phyloP scores from a whole-genome alignment of 345 rosid genomes.

The Eutrema japonicum region DNA sequence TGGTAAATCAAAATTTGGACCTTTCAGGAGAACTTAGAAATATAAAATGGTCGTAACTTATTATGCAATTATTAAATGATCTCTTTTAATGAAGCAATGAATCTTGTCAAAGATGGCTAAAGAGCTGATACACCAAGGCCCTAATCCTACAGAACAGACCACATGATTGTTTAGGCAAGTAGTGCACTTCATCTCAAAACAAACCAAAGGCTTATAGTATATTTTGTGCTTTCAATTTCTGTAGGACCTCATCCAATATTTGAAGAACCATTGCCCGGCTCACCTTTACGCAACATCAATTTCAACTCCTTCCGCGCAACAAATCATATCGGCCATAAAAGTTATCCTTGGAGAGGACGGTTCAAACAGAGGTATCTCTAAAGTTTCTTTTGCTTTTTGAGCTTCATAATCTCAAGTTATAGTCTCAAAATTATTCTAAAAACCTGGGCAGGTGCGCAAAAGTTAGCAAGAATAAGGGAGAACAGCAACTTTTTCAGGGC shows the following conservation, averaged over 20 bases:
- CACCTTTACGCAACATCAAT: slow-evolving; percentile 95
- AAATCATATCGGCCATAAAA: slow-evolving; percentile 80
- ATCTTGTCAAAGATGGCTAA: slow-evolving; percentile 5
- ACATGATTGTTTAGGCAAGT: not conserved
- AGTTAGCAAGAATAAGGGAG: slow-evolving; percentile 86
- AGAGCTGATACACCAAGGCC: not conserved
- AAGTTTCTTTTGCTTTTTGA: not conserved
- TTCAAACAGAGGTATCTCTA: slow-evolving; percentile 73
- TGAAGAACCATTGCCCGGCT: slow-evolving; percentile 81
- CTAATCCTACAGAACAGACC: not conserved
- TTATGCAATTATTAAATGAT: not conserved
- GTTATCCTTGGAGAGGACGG: slow-evolving; percentile 97
- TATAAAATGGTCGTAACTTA: not conserved
- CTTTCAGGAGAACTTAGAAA: slow-evolving; percentile 4
- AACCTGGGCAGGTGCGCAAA: slow-evolving; percentile 71
- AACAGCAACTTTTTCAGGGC: slow-evolving; percentile 95
- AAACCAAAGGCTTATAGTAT: slow-evolving; percentile 12
- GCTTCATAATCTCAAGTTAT: slow-evolving; percentile 1
- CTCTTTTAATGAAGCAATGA: not conserved
- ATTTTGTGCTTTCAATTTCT: slow-evolving; percentile 5
- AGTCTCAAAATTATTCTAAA: not conserved
- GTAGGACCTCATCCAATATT: slow-evolving; percentile 80
- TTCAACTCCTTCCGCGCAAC: slow-evolving; percentile 91
- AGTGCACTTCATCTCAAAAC: slow-evolving; percentile 2
- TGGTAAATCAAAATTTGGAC: not conserved